Conservation (phyloP, 805 yeast genomes). For the Alloascoidea hylecoeti region DNA sequence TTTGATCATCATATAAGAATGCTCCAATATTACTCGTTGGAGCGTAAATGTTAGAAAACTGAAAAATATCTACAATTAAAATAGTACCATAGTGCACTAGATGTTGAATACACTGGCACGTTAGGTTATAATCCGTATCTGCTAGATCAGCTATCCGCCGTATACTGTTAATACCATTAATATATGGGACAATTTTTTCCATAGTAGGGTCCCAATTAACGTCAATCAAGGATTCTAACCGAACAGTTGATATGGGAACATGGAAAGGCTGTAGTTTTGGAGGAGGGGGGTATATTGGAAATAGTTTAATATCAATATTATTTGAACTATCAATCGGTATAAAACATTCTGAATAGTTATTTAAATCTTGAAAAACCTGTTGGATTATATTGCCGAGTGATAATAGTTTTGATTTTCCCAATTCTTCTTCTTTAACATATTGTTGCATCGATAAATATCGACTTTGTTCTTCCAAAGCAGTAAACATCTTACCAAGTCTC, state of each 20-base stretch:
- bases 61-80: slow-evolving; percentile 74
- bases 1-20: slow-evolving; percentile 45
- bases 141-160: slow-evolving; percentile 65
- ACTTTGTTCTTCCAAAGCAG: slow-evolving; percentile 81
- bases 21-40: slow-evolving; percentile 66
- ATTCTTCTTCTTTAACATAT: slow-evolving; percentile 9
- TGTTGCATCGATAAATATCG: slow-evolving; percentile 43
- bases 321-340: slow-evolving; percentile 86
- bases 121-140: slow-evolving; percentile 63
- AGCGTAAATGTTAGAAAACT: slow-evolving; percentile 78
- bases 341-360: slow-evolving; percentile 90
- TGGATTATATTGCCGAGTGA: slow-evolving; percentile 67
- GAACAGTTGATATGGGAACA: slow-evolving; percentile 87
- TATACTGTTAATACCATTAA: slow-evolving; percentile 81
- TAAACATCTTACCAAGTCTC: slow-evolving; percentile 78
- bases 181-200: slow-evolving; percentile 73
- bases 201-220: slow-evolving; percentile 96
- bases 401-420: slow-evolving; percentile 12
- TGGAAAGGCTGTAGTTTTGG: slow-evolving; percentile 64
- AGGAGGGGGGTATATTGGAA: slow-evolving; percentile 78
- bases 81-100: slow-evolving; percentile 82
- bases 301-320: slow-evolving; percentile 84
- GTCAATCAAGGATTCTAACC: slow-evolving; percentile 59
- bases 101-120: slow-evolving; percentile 83
- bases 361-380: slow-evolving; percentile 88